These are phyloP conservation scores for Bullera alba DNA, from an alignment of 768 basidiomycete species.

Conservation along the genomic window DNA sequence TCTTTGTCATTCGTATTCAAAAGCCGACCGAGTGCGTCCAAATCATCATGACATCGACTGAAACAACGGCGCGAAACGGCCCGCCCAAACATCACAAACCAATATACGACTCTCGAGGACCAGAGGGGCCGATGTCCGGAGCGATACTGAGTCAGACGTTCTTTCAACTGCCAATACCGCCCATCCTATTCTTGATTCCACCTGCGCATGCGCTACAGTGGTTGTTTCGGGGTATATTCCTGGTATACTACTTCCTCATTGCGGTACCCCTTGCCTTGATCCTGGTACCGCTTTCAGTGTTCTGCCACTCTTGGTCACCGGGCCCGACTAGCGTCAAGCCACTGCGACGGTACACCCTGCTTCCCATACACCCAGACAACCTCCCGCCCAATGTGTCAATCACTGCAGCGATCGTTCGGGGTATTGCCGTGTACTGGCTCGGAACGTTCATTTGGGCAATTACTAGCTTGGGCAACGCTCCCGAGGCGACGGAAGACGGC, in stretches of 20 bases:
- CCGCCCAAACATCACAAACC: too few species aligned
- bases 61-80: too few species aligned
- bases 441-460: conserved; percentile 7
- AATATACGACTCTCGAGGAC: too few species aligned
- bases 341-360: conserved; percentile 1
- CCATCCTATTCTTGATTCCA: conserved; percentile 4
- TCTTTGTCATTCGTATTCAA: too few species aligned
- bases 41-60: too few species aligned
- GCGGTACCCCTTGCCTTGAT: conserved; percentile 2
- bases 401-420: neutral
- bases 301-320: neutral
- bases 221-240: conserved; percentile 3
- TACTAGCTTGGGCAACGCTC: conserved; percentile 7
- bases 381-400: neutral
- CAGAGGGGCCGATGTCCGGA: too few species aligned
- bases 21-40: too few species aligned
- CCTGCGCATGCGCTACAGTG: conserved; percentile 6
- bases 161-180: conserved; percentile 8
- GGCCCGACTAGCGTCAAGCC: neutral
- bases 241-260: neutral
- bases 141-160: too few species aligned
- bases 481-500: neutral
- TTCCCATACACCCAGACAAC: conserved; percentile 11
- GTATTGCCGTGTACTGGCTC: conserved; percentile 3
- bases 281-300: conserved; percentile 6